phyloP scores from a whole-genome alignment of 306 rosid species.

The Vigna unguiculata region DNA sequence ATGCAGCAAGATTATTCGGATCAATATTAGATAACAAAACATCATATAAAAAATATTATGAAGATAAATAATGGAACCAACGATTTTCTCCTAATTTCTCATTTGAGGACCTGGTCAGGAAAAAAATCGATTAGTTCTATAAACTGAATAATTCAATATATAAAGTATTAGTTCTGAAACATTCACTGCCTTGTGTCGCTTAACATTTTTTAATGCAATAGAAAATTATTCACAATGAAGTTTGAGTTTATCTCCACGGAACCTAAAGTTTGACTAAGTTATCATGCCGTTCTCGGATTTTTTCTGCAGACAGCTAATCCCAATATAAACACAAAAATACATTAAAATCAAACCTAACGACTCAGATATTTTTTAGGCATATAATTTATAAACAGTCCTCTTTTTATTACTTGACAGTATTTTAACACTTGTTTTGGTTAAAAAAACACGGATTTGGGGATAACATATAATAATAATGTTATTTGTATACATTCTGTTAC shows the following conservation, averaged over 20 bases:
- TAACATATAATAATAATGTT: not conserved
- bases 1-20: not conserved
- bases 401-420: not conserved
- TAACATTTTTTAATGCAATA: not conserved
- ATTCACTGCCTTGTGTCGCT: not conserved
- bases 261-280: constrained; percentile 24
- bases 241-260: not conserved
- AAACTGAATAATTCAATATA: not conserved
- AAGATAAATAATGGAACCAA: not conserved
- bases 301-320: not conserved
- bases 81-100: not conserved
- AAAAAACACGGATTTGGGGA: not conserved
- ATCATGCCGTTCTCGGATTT: not conserved
- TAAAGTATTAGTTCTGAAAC: not conserved
- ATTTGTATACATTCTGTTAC: not conserved
- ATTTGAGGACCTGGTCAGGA: constrained; percentile 3
- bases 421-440: not conserved
- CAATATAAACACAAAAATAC: not conserved
- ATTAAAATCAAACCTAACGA: not conserved
- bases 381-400: too few species aligned
- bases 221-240: not conserved
- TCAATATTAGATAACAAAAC: not conserved
- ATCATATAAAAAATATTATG: not conserved
- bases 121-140: not conserved
- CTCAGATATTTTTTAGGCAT: not conserved